phyloP scores from a whole-genome alignment of 495 filamentous ascomycete species.

The Entonaema liquescens region DNA sequence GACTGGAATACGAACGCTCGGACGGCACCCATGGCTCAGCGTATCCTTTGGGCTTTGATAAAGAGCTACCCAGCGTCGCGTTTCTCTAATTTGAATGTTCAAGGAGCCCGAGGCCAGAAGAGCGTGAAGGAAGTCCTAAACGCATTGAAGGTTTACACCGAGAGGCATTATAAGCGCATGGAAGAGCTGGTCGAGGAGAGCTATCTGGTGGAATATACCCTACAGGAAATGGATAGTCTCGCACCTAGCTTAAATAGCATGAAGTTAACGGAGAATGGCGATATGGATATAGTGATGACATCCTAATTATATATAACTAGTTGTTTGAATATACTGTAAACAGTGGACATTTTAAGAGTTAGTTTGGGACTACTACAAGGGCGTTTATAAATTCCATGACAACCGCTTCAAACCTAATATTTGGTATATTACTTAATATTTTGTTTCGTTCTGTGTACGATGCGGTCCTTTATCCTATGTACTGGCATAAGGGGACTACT shows the following conservation, averaged over 20 bases:
- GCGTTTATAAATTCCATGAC: neutral
- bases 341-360: neutral
- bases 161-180: constrained; percentile 86
- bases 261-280: constrained; percentile 45
- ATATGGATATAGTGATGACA: constrained; percentile 55
- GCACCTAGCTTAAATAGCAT: constrained; percentile 52
- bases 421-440: neutral
- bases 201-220: constrained; percentile 90
- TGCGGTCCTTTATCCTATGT: neutral
- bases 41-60: constrained; percentile 81
- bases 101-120: constrained; percentile 69
- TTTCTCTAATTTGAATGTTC: constrained; percentile 66
- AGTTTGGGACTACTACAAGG: neutral
- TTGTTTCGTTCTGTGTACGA: neutral
- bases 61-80: constrained; percentile 77
- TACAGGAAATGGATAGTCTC: constrained; percentile 89
- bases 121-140: constrained; percentile 83
- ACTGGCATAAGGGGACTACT: neutral
- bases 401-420: neutral
- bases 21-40: constrained; percentile 85
- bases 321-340: neutral
- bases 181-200: constrained; percentile 94
- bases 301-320: constrained; percentile 27
- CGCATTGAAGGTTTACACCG: constrained; percentile 84
- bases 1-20: constrained; percentile 98